These are phyloP conservation scores for Coemansia sp. DNA, from an alignment of 192 early-diverging fungal genomes.

Conservation along the genomic window DNA sequence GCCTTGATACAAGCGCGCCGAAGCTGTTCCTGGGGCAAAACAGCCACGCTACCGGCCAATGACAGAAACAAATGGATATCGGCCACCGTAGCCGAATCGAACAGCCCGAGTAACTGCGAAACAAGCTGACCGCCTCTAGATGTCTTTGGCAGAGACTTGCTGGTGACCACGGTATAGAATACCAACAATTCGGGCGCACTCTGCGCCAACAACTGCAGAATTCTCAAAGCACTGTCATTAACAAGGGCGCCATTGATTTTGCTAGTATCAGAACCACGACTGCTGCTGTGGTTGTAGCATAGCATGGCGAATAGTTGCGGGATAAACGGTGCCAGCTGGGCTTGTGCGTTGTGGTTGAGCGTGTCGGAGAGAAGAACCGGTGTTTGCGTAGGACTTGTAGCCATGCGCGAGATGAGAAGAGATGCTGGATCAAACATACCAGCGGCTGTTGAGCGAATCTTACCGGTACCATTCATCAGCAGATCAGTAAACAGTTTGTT, in stretches of 20 bases:
- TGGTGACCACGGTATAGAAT: constrained; percentile 34
- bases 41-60: constrained; percentile 10
- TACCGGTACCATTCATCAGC: constrained; percentile 17
- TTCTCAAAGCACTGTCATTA: constrained; percentile 9
- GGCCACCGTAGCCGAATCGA: constrained; percentile 16
- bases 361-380: constrained; percentile 9
- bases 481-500: constrained; percentile 23
- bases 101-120: constrained; percentile 9
- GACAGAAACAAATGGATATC: constrained; percentile 20
- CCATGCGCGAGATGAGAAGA: constrained; percentile 26
- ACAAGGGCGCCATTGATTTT: neutral
- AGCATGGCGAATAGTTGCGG: constrained; percentile 46
- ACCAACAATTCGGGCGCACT: constrained; percentile 26
- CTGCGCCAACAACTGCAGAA: constrained; percentile 15
- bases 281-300: constrained; percentile 3
- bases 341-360: constrained; percentile 19
- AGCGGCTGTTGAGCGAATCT: constrained; percentile 20
- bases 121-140: constrained; percentile 5
- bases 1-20: constrained; percentile 27
- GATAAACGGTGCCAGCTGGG: constrained; percentile 31
- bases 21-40: constrained; percentile 34
- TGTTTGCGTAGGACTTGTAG: neutral
- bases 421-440: constrained; percentile 40
- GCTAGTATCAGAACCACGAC: neutral
- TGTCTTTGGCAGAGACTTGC: constrained; percentile 17